phyloP scores from a whole-genome alignment of 768 basidiomycete genomes.

The Mrakia blollopis region DNA sequence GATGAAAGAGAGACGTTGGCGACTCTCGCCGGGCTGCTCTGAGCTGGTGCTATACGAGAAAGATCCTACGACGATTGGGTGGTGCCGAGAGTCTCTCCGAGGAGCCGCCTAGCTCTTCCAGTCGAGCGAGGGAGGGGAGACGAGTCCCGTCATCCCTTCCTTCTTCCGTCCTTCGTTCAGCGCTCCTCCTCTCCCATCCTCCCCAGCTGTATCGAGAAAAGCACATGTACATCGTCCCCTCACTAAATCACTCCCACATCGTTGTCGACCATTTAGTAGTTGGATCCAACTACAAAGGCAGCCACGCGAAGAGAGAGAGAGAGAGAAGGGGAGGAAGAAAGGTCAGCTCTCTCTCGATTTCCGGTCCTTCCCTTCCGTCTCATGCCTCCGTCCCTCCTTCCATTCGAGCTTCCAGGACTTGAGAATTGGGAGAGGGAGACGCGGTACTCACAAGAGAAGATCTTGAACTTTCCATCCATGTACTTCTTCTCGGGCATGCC shows the following conservation, averaged over 20 bases:
- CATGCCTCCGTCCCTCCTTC: not conserved
- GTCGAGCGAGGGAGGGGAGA: not conserved
- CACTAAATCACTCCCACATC: no score
- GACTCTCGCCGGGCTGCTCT: no score
- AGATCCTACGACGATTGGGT: no score
- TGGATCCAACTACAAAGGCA: no score
- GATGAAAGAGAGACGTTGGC: no score
- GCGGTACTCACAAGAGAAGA: not conserved
- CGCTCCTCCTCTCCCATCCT: not conserved
- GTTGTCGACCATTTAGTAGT: no score
- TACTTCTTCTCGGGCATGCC: constrained; percentile 6
- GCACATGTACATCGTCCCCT: not conserved
- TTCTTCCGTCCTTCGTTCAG: not conserved
- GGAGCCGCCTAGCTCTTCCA: not conserved
- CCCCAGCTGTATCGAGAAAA: not conserved
- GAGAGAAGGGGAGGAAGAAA: not conserved
- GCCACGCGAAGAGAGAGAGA: no score
- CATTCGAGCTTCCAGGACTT: not conserved
- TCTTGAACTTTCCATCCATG: constrained; percentile 22
- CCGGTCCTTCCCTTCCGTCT: no score
- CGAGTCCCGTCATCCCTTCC: not conserved
- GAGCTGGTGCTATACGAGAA: no score
- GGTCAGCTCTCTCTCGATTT: not conserved
- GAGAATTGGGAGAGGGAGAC: not conserved
- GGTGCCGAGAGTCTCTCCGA: no score